phyloP scores from a whole-genome alignment of 371 early-diverging fungal genomes.

The Dentiscutata heterogama region DNA sequence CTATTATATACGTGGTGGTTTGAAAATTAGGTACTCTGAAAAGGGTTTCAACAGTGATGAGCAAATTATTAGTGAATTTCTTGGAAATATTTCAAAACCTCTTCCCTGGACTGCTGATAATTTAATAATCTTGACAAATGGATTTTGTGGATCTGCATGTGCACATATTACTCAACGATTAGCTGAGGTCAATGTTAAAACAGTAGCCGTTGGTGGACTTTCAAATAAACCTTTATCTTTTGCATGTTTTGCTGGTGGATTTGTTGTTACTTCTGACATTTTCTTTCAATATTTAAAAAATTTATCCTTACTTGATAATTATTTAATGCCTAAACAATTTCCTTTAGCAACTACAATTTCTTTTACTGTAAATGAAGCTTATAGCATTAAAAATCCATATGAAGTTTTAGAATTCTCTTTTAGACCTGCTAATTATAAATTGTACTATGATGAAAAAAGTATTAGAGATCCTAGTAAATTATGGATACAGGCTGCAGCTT shows the following conservation, averaged over 20 bases:
- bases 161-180: not conserved
- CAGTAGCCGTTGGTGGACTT: not conserved
- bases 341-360: not conserved
- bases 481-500: slow-evolving; percentile 12
- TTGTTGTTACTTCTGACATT: no score
- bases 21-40: not conserved
- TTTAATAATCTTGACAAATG: slow-evolving; percentile 1
- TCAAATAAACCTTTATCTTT: not conserved
- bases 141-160: slow-evolving; percentile 8
- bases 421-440: slow-evolving; percentile 17
- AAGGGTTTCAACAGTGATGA: no score
- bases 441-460: slow-evolving; percentile 1
- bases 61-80: not conserved
- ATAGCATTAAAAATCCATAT: not conserved
- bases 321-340: not conserved
- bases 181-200: not conserved
- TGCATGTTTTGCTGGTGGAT: slow-evolving; percentile 17
- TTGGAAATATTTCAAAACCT: no score
- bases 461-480: slow-evolving; percentile 19
- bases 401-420: not conserved
- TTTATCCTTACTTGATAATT: not conserved
- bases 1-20: not conserved
- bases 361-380: not conserved
- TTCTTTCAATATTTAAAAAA: no score
- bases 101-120: not conserved